Evolutionary conservation across 1,284 basidiomycete species (phyloP).

Genomic region (Cerrena zonata): DNA sequence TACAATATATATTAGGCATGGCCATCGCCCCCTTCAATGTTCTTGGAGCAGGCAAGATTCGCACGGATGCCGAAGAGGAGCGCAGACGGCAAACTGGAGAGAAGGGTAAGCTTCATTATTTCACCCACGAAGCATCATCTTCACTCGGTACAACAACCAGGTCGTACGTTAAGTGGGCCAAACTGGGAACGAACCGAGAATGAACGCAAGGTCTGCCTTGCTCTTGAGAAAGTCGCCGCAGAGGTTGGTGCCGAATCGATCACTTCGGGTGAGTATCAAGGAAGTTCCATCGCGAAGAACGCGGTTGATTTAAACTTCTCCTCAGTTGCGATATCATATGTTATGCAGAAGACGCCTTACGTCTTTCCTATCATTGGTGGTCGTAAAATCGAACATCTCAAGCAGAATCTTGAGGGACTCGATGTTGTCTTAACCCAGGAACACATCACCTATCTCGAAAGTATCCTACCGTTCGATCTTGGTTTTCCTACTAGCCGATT

Average conservation of each 20-base stretch:
- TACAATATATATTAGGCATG: constrained; percentile 26
- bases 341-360: constrained; percentile 39
- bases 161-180: background rate
- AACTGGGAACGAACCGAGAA: constrained; percentile 28
- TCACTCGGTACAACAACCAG: background rate
- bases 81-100: constrained; percentile 34
- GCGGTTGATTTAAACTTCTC: background rate
- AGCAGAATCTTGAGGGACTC: constrained; percentile 40
- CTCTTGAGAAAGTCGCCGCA: constrained; percentile 15
- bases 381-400: constrained; percentile 43
- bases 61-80: constrained; percentile 41
- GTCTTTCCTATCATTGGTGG: constrained; percentile 40
- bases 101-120: constrained; percentile 16
- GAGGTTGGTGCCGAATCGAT: constrained; percentile 19
- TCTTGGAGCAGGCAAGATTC: constrained; percentile 39
- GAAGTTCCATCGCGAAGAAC: background rate
- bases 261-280: constrained; percentile 4
- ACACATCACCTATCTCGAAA: constrained; percentile 39
- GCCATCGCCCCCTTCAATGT: constrained; percentile 46
- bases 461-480: constrained; percentile 31
- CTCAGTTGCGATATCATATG: constrained; percentile 40
- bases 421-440: constrained; percentile 33
- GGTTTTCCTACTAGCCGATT: constrained; percentile 38
- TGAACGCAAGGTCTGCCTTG: constrained; percentile 23
- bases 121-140: background rate